Conservation (phyloP, 257 asterid species). For the Lycium ferocissimum region DNA sequence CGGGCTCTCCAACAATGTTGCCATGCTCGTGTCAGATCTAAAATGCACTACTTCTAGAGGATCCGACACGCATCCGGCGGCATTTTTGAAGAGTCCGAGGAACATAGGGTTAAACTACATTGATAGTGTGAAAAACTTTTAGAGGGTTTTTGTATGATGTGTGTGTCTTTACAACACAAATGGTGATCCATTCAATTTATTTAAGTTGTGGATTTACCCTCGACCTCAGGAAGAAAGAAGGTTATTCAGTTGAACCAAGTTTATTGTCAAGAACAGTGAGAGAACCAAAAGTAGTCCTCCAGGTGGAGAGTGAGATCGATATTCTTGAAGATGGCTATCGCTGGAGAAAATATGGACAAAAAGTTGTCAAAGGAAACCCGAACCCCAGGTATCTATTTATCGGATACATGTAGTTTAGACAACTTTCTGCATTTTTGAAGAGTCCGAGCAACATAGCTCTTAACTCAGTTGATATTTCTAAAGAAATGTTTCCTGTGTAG, state of each 20-base stretch:
- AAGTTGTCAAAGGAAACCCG: conserved; percentile 89
- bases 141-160: background rate
- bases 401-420: background rate
- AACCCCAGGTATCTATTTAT: conserved; percentile 71
- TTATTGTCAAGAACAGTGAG: conserved; percentile 59
- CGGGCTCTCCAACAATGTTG: background rate
- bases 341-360: conserved; percentile 93
- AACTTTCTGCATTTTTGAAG: background rate
- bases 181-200: background rate
- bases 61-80: background rate
- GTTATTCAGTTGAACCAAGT: conserved; percentile 46
- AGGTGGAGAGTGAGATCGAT: conserved; percentile 68
- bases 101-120: background rate
- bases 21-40: background rate
- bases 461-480: background rate
- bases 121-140: background rate
- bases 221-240: conserved; percentile 63
- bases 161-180: background rate
- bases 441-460: background rate
- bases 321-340: conserved; percentile 87
- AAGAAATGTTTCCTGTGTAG: conserved; percentile 36
- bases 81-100: background rate
- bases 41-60: background rate
- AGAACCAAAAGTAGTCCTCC: conserved; percentile 75
- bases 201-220: conserved; percentile 2